Percentiles rank a stretch among this genome's conserved stretches.
Conservation (phyloP, 176 grass and related monocot genomes). For the Stipa capillata region DNA sequence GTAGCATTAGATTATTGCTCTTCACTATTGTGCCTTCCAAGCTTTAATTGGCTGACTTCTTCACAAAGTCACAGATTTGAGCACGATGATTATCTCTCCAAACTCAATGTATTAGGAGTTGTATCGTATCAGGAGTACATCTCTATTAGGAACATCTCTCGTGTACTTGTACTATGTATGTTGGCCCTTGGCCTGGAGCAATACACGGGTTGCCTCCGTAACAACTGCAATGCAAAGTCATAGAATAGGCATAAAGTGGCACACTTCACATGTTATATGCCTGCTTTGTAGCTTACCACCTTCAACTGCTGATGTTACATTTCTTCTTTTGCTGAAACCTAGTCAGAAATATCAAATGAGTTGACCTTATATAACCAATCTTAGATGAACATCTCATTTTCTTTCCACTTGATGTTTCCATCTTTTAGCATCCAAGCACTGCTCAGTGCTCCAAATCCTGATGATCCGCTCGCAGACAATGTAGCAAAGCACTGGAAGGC, state of each 20-base stretch:
- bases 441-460: constrained; percentile 91
- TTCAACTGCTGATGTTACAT: background rate
- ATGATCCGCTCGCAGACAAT: constrained; percentile 93
- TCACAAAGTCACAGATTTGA: too few species aligned
- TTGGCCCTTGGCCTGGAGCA: too few species aligned
- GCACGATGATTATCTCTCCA: too few species aligned
- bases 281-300: background rate
- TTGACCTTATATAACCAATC: background rate
- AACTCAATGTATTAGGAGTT: too few species aligned
- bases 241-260: background rate
- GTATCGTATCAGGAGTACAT: too few species aligned
- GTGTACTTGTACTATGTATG: too few species aligned
- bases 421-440: constrained; percentile 84
- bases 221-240: background rate
- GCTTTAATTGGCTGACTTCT: too few species aligned
- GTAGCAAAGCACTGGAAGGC: constrained; percentile 97
- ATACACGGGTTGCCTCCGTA: too few species aligned
- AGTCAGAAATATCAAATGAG: background rate
- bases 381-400: background rate
- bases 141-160: too few species aligned
- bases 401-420: background rate
- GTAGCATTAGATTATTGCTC: too few species aligned
- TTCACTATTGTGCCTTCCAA: too few species aligned
- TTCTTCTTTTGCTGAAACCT: background rate
- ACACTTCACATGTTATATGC: background rate